Percentiles rank a stretch among this genome's conserved stretches.
phyloP scores from a whole-genome alignment of 805 yeast genomes.

The Saccharomycopsis microspora region DNA sequence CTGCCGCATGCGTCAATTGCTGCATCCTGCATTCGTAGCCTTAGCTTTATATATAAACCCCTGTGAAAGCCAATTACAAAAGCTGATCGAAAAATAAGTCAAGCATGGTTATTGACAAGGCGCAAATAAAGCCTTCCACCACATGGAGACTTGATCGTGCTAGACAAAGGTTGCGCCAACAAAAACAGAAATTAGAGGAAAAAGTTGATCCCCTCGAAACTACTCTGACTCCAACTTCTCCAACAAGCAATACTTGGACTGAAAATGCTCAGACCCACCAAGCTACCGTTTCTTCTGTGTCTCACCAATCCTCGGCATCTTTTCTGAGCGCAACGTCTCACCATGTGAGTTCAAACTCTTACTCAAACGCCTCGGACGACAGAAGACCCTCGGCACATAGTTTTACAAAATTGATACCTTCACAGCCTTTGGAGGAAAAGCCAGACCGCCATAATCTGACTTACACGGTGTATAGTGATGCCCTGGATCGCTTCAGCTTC shows the following conservation, averaged over 20 bases:
- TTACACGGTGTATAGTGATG: constrained; percentile 12
- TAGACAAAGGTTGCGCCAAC: constrained; percentile 12
- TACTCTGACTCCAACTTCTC: background rate
- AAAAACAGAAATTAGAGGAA: constrained; percentile 3
- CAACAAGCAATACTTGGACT: background rate
- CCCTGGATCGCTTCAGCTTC: constrained; percentile 12
- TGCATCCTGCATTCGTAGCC: too few relatives aligned
- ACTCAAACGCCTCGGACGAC: background rate
- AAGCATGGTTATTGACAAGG: background rate
- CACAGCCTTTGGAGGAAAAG: background rate
- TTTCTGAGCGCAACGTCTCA: background rate
- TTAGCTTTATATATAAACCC: too few relatives aligned
- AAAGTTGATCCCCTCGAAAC: background rate
- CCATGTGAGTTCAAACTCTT: background rate
- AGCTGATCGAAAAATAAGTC: too few relatives aligned
- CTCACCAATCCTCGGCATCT: background rate
- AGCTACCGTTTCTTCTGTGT: background rate
- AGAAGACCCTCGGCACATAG: constrained; percentile 8
- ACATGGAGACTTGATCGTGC: constrained; percentile 17
- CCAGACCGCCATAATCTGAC: constrained; percentile 6
- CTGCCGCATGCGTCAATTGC: too few relatives aligned
- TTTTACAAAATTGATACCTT: constrained; percentile 3
- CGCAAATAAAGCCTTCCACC: constrained; percentile 12
- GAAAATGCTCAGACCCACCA: background rate
- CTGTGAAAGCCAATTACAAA: too few relatives aligned